Conservation (phyloP, 2,329 filamentous ascomycete genomes). For the Colletotrichum kahawae region DNA sequence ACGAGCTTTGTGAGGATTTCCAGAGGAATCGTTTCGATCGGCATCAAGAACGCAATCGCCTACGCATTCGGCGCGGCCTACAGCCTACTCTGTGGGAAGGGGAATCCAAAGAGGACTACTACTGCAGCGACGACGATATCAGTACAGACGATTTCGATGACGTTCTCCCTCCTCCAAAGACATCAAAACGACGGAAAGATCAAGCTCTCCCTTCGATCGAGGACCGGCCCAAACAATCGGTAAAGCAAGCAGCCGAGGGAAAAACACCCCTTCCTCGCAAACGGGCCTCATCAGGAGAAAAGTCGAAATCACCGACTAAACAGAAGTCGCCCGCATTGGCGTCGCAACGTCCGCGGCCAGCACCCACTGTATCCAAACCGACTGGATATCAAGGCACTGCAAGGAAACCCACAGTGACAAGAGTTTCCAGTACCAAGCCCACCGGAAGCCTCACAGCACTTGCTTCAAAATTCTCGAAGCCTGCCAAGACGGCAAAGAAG, state of each 20-base stretch:
- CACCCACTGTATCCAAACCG: neutral
- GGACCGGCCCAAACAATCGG: neutral
- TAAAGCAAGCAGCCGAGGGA: neutral
- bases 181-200: neutral
- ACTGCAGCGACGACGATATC: constrained; percentile 8
- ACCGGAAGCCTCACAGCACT: neutral
- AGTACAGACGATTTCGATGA: constrained; percentile 12
- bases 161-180: constrained; percentile 16
- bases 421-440: neutral
- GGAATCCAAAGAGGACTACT: constrained; percentile 18
- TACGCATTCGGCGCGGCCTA: constrained; percentile 8
- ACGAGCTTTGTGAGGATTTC: constrained; percentile 12
- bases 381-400: constrained; percentile 40
- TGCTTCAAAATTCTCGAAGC: constrained; percentile 26
- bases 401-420: constrained; percentile 25
- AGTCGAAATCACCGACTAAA: neutral
- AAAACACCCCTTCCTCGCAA: neutral
- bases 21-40: constrained; percentile 3
- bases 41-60: constrained; percentile 8
- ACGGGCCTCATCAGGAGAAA: neutral
- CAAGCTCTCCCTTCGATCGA: neutral
- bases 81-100: constrained; percentile 8
- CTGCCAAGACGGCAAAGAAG: constrained; percentile 24
- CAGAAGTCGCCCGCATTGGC: neutral
- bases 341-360: neutral